Evolutionary conservation across 306 rosid species (phyloP).

Genomic region (Lotus japonicus): DNA sequence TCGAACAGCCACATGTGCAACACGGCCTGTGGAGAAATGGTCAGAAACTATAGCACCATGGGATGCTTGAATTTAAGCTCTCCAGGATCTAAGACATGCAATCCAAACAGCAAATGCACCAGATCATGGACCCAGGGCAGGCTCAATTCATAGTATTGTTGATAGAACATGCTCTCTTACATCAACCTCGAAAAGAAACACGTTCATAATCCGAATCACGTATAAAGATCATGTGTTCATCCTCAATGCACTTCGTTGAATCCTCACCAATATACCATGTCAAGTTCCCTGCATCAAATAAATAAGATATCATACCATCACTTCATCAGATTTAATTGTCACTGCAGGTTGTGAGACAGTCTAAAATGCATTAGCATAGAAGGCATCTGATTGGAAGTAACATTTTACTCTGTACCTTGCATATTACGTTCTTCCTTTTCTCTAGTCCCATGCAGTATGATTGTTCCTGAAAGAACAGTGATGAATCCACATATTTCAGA

Average conservation of each 20-base stretch:
- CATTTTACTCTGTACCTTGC: conserved; percentile 44
- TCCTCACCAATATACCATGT: conserved; percentile 61
- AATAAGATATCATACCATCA: neutral
- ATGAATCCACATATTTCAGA: conserved; percentile 94
- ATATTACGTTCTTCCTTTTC: conserved; percentile 59
- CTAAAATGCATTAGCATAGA: conserved; percentile 5
- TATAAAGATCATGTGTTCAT: conserved; percentile 62
- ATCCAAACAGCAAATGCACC: conserved; percentile 22
- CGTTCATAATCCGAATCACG: conserved; percentile 44
- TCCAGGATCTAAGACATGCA: conserved; percentile 15
- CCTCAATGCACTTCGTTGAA: conserved; percentile 55
- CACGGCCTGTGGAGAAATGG: conserved; percentile 7
- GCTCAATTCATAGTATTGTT: neutral
- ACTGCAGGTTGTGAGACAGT: neutral
- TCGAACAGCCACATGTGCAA: neutral
- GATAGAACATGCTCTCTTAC: conserved; percentile 8
- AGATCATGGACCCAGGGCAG: conserved; percentile 7
- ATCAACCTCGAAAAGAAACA: neutral
- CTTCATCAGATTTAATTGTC: neutral
- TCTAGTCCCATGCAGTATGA: conserved; percentile 76
- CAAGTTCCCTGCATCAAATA: conserved; percentile 43
- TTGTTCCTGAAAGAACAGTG: conserved; percentile 86
- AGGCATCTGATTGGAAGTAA: neutral
- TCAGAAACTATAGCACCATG: conserved; percentile 7
- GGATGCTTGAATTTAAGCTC: conserved; percentile 14